Base-by-base conservation (phyloP, 805 yeast genomes). In the Starmera pachycereana region DNA sequence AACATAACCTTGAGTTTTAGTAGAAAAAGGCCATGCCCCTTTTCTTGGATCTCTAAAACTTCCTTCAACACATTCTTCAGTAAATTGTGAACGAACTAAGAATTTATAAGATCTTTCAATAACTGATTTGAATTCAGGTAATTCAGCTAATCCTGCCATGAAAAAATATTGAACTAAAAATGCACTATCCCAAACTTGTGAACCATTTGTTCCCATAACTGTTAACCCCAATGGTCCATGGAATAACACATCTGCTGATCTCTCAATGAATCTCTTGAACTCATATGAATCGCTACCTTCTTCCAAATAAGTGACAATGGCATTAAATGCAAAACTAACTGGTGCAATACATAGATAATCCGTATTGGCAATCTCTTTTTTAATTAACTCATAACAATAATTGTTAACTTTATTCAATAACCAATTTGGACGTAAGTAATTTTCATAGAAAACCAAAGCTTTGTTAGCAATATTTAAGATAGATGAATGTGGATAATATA, bases 11-110 rank as follows among this genome's bases (percentile, higher is more conserved):
- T 92, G 99, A 5, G 81, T 80, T 51, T 89, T 88, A 0, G 97
- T 92, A 38, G 95, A 84, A 57, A 90, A 92, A 0, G 97, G 97
- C 94, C 96, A 92, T 1, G 86, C 95, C 14, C 98, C 99, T 33
- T 65, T 68, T 39, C 97, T 66, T 42, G 69, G 72, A 55, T 92
- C 97, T 50, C 98, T 71, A 61, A 71, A 90, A 38, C 87, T 77
- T 8, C 88, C 94, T 2, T 69, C 72, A 4, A 61, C 84, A 54
- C 92, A 80, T 32, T 89, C 85, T 2, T 79, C 77, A 39, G 80
- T 81, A 57, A 92, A 89, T 52, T 92, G 98, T 1, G 96, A 81
- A 41, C 85, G 68, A 10, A 86, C 69, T 35, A 92, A 63, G 56
- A 87, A 92, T 39, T 71, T 63, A 55, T 76, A 88, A 0, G 86